Base-by-base conservation (phyloP, 306 rosid species). In the Vigna unguiculata region DNA sequence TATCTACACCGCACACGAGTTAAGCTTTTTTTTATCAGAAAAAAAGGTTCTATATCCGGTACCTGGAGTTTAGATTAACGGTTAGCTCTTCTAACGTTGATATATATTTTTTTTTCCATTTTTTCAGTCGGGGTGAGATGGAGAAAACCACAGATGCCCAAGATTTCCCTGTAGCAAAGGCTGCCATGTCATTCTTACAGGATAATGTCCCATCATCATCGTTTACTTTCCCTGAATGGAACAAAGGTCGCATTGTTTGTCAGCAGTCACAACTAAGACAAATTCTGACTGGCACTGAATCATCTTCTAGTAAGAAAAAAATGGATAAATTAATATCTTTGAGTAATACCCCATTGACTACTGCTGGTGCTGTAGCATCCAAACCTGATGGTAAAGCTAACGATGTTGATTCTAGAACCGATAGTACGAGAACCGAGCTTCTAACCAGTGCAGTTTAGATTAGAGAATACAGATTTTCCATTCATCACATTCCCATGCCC, bases 241-340 rank as follows among this genome's bases (percentile, higher is more conserved):
- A 91, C 90, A 88, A 82, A 47, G 96, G 99, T 68, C 91, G 99
- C 80, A 85, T 96, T 78, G 71, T 92, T 85, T 96, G 99, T 84
- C 96, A 69, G 81, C 87, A 85, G 62, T 76, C 92, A 77, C 97
- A 91, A 83, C 93, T 96, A 63, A 90, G 86, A 86, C 88, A 63
- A 81, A 82, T 88, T 48, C 87, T 96, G 51, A 57, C 88, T 1
- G 82, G 88, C 84, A 71, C 80, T 6, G 91, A 86, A 72, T 77
- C 88, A 77, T 84, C 97, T 46, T 81, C 90, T 16, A 85, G 84
- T 49, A 84, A 46, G 36, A 69, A 87, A 30, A 75, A 77, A 76
- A 45, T 47, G 62, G 81, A 86, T 77, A 87, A 72, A 70, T 79
- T 91, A 80, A 47, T 88, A 74, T 75, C 86, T 64, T 80, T 93